phyloP scores from a whole-genome alignment of 495 filamentous ascomycete genomes.

The Penicillium pulvis region DNA sequence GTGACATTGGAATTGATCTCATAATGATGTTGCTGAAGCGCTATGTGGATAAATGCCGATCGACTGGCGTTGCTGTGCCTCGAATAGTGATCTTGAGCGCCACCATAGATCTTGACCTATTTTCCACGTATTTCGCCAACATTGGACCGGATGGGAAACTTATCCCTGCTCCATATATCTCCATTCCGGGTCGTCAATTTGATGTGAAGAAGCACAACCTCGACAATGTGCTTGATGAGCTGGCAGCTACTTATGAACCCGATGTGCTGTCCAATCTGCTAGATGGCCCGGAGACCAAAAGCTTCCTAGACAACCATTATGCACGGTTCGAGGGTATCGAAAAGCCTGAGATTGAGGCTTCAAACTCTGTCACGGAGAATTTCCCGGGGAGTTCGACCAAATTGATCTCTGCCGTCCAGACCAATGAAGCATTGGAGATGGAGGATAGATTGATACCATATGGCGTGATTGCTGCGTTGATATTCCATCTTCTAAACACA shows the following conservation, averaged over 20 bases:
- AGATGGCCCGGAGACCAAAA: background rate
- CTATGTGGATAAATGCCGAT: conserved; percentile 37
- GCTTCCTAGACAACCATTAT: background rate
- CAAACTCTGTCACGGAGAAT: background rate
- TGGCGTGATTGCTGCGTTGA: conserved; percentile 47
- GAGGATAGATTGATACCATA: conserved; percentile 51
- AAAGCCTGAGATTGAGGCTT: background rate
- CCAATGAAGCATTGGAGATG: conserved; percentile 8
- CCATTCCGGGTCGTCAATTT: conserved; percentile 58
- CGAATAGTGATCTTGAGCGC: conserved; percentile 63
- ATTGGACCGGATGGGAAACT: conserved; percentile 26
- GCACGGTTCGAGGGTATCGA: background rate
- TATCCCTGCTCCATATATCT: conserved; percentile 51
- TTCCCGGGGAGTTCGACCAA: background rate
- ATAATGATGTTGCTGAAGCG: conserved; percentile 57
- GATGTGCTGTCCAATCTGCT: conserved; percentile 4
- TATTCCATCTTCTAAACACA: conserved; percentile 53
- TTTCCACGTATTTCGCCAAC: conserved; percentile 55
- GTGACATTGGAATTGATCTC: conserved; percentile 57
- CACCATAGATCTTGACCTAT: conserved; percentile 57
- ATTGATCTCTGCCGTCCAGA: background rate
- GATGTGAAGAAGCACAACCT: conserved; percentile 56
- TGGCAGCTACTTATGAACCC: conserved; percentile 29
- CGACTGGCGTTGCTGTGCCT: conserved; percentile 39
- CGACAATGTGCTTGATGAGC: conserved; percentile 45